Conservation (phyloP, 257 asterid genomes). For the Solanum rostratum region DNA sequence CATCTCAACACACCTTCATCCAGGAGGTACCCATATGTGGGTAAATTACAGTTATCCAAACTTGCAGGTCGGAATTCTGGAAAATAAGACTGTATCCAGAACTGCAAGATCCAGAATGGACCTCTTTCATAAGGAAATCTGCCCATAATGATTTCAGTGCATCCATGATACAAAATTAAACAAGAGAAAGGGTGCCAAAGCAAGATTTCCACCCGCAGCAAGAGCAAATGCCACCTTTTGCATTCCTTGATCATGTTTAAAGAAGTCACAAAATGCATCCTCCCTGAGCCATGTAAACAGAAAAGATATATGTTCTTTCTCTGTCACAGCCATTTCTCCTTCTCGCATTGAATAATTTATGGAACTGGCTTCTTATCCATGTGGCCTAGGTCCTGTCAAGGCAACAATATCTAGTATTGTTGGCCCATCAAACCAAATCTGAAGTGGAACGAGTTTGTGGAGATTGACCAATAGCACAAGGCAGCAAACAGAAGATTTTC, state of each 20-base stretch:
- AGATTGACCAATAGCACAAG: neutral
- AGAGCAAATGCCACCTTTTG: neutral
- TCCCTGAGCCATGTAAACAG: neutral
- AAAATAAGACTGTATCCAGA: constrained; percentile 1
- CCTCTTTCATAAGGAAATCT: neutral
- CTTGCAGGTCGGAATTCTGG: neutral
- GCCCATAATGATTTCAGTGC: neutral
- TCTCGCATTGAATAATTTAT: neutral
- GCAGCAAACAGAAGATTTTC: neutral
- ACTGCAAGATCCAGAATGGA: neutral
- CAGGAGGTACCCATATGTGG: neutral
- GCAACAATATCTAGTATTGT: neutral
- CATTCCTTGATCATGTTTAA: neutral
- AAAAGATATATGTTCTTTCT: neutral
- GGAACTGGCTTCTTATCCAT: neutral
- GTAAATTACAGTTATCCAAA: neutral
- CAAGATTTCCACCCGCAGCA: neutral
- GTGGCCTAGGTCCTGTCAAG: neutral
- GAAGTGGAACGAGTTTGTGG: neutral
- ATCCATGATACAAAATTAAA: neutral
- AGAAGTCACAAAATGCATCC: neutral
- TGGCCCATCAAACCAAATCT: neutral
- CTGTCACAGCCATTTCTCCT: neutral
- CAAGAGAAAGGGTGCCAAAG: neutral
- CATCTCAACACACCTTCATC: neutral